Evolutionary conservation across 208 protist genomes (phyloP), one percentile per base, ranked within the genome.

Genomic region (Acanthamoeba triangularis): DNA sequence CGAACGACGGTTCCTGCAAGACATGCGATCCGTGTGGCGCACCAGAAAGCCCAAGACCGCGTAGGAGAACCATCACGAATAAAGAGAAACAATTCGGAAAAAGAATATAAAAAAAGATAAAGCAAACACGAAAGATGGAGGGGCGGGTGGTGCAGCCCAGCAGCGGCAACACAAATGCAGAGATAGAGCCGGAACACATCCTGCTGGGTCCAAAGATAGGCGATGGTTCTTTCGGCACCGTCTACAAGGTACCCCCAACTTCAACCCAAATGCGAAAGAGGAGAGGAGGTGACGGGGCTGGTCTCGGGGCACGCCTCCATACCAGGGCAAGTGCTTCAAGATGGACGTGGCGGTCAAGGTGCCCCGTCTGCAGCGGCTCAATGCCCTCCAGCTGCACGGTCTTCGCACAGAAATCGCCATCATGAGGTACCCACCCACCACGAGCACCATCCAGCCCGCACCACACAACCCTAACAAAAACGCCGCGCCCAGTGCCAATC

Each of bases 271-370:
- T 10, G 18, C 11, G 13, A 25, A 23, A 59, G n/a, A n/a, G n/a
- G 54, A n/a, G n/a, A n/a, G n/a, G 20, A 7, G 8, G 23, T 63
- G 7, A 56, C 30, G 13, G 0, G 20, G 23, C 4, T 84, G 30
- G 23, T 54, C 44, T 6, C 47, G 47, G 28, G 11, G 25, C 41
- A 16, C 5, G 41, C 23, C 14, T n/a, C 37, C 74, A 23, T 20
- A 18, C 3, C 35, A 96, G 94, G 96, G 95, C 44, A 84, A 90
- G 69, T 97, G 96, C 95, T 59, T 91, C 69, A 95, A 92, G 47
- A 95, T 91, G 82, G 95, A 96, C n/a, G 96, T 97, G n/a, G 96
- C 96, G 30, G 95, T 97, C 44, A 97, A 97, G 90, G 95, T 97
- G 65, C 94, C 78, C 47, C 87, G 94, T 25, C 78, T 94, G 88